Conservation (phyloP, 176 grass and related monocot genomes). For the Rhynchospora pubera region DNA sequence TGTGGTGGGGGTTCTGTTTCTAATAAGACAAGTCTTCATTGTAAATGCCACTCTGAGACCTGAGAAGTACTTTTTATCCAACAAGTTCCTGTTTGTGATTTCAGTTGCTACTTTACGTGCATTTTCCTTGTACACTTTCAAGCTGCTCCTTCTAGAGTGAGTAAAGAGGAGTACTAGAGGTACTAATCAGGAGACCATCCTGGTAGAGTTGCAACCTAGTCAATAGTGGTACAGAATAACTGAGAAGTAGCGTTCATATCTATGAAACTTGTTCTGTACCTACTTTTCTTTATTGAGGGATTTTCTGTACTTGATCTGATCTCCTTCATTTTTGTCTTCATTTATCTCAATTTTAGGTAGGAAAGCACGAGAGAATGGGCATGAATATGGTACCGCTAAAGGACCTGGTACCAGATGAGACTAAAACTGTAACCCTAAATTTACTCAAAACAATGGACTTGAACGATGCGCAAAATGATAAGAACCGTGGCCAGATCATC, state of each 20-base stretch:
- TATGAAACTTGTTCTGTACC: not conserved
- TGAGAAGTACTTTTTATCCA: not conserved
- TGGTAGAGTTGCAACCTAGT: not conserved
- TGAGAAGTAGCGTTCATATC: not conserved
- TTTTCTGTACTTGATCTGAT: too few relatives aligned
- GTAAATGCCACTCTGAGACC: not conserved
- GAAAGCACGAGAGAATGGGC: constrained; percentile 81
- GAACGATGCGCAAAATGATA: constrained; percentile 67
- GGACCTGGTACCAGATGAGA: constrained; percentile 56
- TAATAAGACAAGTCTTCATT: not conserved
- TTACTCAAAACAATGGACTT: constrained; percentile 63
- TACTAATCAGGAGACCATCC: not conserved
- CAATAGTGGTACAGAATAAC: not conserved
- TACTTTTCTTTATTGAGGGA: too few relatives aligned
- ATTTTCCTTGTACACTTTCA: not conserved
- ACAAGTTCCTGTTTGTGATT: not conserved
- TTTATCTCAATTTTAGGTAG: constrained; percentile 44
- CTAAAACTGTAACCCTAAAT: constrained; percentile 51
- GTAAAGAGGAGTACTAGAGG: not conserved
- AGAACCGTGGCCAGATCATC: constrained; percentile 59
- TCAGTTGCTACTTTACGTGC: not conserved
- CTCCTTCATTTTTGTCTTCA: not conserved
- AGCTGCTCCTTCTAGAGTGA: not conserved
- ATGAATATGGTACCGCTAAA: constrained; percentile 57
- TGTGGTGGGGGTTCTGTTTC: not conserved